A percentile compares a stretch with the other conserved stretches of the same genome.
These are phyloP conservation scores for Orbilia ellipsospora DNA, from an alignment of 2,329 filamentous ascomycete species.

Conservation along the genomic window DNA sequence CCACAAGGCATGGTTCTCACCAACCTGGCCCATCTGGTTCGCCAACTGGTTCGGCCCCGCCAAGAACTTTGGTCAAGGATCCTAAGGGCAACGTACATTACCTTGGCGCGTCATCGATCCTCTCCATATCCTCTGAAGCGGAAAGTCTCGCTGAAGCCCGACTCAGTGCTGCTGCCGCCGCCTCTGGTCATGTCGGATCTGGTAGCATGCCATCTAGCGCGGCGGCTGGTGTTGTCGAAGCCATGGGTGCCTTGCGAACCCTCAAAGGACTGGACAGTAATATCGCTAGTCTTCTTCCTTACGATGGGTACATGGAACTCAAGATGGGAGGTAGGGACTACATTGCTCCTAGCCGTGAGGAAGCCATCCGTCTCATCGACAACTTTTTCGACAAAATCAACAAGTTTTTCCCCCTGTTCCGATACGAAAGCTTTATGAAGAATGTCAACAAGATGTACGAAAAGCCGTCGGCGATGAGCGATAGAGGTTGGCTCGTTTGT, in stretches of 20 bases:
- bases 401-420: conserved; percentile 52
- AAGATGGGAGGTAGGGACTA: conserved; percentile 55
- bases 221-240: conserved; percentile 53
- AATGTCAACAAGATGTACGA: conserved; percentile 55
- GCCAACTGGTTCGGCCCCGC: conserved; percentile 28
- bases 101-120: conserved; percentile 58
- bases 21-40: conserved; percentile 30
- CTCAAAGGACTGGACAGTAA: conserved; percentile 57
- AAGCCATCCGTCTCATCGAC: conserved; percentile 54
- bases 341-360: conserved; percentile 48
- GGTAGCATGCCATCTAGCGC: conserved; percentile 30
- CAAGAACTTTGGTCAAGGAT: conserved; percentile 54
- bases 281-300: conserved; percentile 57
- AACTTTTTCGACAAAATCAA: conserved; percentile 53
- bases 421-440: conserved; percentile 55
- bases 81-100: conserved; percentile 58
- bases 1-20: conserved; percentile 21
- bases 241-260: conserved; percentile 57
- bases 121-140: conserved; percentile 58
- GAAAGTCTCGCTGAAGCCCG: conserved; percentile 57
- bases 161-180: conserved; percentile 43
- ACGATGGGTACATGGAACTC: conserved; percentile 58
- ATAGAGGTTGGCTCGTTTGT: conserved; percentile 59
- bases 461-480: conserved; percentile 54
- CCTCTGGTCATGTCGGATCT: conserved; percentile 20